Evolutionary conservation across 2,329 filamentous ascomycete species (phyloP).

Genomic region (Fonsecaea pedrosoi): DNA sequence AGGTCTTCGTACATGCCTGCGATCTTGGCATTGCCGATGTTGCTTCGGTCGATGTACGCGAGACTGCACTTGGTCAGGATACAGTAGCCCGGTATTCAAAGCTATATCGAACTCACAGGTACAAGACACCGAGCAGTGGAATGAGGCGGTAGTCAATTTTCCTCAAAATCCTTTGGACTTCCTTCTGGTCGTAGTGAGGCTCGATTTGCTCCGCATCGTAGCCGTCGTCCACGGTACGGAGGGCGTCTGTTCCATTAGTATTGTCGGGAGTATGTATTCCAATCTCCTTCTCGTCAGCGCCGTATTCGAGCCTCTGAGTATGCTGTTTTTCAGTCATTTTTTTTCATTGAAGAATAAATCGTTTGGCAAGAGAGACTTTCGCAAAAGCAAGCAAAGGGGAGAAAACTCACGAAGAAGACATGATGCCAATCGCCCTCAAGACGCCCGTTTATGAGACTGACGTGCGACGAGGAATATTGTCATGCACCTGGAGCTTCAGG

Average conservation of each 20-base stretch:
- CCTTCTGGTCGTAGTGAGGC: conserved; percentile 11
- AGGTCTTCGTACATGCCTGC: conserved; percentile 42
- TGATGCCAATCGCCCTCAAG: neutral
- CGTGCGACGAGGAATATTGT: conserved; percentile 19
- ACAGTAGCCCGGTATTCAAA: neutral
- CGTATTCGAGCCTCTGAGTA: conserved; percentile 13
- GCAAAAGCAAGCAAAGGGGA: neutral
- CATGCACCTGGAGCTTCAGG: neutral
- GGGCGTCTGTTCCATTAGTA: neutral
- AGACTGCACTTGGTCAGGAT: neutral
- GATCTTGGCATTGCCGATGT: conserved; percentile 51
- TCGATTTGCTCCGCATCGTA: conserved; percentile 16
- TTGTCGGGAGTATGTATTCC: conserved; percentile 1
- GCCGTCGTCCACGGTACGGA: conserved; percentile 20
- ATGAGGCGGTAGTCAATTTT: conserved; percentile 29
- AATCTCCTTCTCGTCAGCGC: conserved; percentile 22
- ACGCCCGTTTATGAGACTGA: conserved; percentile 11
- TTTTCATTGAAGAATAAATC: too few relatives aligned
- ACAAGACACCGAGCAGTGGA: conserved; percentile 25
- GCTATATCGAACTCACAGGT: conserved; percentile 24
- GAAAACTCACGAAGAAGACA: neutral
- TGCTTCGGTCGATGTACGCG: conserved; percentile 46
- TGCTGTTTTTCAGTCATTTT: conserved; percentile 15
- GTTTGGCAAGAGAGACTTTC: neutral
- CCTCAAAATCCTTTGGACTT: conserved; percentile 14